Conservation (phyloP, 139 green algal species). For the Tetratostichococcus sp. region DNA sequence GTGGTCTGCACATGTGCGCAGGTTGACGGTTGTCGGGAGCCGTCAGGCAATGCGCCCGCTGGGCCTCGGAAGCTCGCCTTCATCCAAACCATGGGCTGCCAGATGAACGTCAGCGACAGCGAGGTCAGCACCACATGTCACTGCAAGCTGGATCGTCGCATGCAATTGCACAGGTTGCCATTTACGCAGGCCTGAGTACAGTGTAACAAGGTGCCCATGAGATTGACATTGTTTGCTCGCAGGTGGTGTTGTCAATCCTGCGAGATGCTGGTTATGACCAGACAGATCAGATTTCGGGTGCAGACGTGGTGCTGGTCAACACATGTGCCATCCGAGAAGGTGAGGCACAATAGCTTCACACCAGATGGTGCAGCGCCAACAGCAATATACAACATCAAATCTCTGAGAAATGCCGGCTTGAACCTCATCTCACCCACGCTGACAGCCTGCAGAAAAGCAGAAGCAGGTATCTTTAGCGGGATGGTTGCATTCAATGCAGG, state of each 20-base stretch:
- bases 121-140: too few relatives aligned
- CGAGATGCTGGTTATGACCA: constrained; percentile 38
- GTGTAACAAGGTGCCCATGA: neutral
- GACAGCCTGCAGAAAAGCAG: too few relatives aligned
- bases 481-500: too few relatives aligned
- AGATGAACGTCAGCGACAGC: constrained; percentile 84
- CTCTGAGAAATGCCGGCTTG: too few relatives aligned
- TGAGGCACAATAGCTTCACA: constrained; percentile 43
- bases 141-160: too few relatives aligned
- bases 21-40: too few relatives aligned
- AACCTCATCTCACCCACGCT: too few relatives aligned
- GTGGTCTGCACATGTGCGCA: too few relatives aligned
- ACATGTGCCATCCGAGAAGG: constrained; percentile 91
- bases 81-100: constrained; percentile 11
- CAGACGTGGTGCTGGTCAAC: constrained; percentile 83
- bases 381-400: neutral
- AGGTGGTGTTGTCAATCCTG: constrained; percentile 62
- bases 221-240: too few relatives aligned
- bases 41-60: neutral
- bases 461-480: too few relatives aligned
- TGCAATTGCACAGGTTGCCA: too few relatives aligned
- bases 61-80: neutral
- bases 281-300: constrained; percentile 18
- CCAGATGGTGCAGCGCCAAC: neutral
- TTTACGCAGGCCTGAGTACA: neutral